Evolutionary conservation across 306 rosid species (phyloP), one percentile per base, ranked within the genome.

Genomic region (Rosa chinensis): DNA sequence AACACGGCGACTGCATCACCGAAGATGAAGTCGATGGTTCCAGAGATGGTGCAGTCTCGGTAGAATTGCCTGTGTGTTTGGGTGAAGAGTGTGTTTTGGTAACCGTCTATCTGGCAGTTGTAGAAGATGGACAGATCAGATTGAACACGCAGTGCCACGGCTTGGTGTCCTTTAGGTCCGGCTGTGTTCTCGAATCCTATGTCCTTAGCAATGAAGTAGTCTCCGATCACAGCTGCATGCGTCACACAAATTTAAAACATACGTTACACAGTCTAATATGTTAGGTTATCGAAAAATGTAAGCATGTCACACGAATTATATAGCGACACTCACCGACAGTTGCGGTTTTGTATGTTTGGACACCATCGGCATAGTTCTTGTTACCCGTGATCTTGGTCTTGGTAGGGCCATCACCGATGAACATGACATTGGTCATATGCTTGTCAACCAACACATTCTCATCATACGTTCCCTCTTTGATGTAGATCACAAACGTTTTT

Each of bases 371-470:
- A 20, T 18, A 87, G 83, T 85, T 91, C 61, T 39, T 58, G 49
- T 25, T 81, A 1, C 83, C 89, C 3, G 88, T 86, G 89, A 94
- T 77, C 53, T 1, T 86, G 49, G 97, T 89, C 71, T 85, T 88
- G 8, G 86, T 80, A 8, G 98, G 90, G 40, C 98, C 98, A 61
- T 94, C 98, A 10, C 97, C 98, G 18, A 89, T 58, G 66, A 94
- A 56, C 39, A 87, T 81, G 61, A 94, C 86, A 42, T 74, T 43
- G 8, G 80, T 84, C 93, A 85, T 87, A 1, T 4, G 0, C 77
- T 79, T 82, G 3, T 39, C 37, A 3, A 94, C 0, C 2, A 32
- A 5, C 2, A 92, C 90, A 8, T 45, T 23, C 81, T 91, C 97
- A 0, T 25, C 37, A 28, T 92, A 94, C 32, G 87, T 74, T 6